Base-by-base conservation (phyloP, 352 stramenopile genomes). In the Saprolegnia parasitica region DNA sequence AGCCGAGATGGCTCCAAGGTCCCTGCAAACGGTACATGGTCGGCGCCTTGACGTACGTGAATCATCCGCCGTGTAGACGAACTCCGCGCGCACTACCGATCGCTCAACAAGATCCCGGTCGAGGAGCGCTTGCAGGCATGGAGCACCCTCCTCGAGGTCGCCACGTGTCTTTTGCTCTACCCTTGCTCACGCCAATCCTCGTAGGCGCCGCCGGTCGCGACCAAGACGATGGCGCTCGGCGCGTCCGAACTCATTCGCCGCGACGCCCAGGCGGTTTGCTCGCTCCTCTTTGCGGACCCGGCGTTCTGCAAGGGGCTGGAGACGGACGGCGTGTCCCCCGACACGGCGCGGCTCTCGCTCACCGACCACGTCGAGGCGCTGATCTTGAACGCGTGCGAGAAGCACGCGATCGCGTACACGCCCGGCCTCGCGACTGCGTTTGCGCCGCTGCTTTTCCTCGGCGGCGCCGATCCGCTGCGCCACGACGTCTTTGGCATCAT, bases 351-450 rank as follows among this genome's bases (percentile, higher is more conserved):
- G 5, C 67, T 94, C 56, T 72, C 89, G 8, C 90, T 93, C 63
- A 88, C 91, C 47, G 84, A 94, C 68, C 86, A 76, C 47, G 81
- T 83, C 24, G 86, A 94, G 73, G 85, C 85, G 10, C 66, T 93
- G 18, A 21, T 91, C 29, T 88, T 82, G 24, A 77, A 86, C 56
- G 24, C 89, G 29, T 91, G 83, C 67, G 88, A 87, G 46, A 78
- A 83, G 16, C 76, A 91, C 18, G 54, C 73, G 20, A 71, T 88
- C 18, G 81, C 87, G 47, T 91, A 91, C 54, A 67, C 68, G 5
- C 46, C 75, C 0, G 81, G 80, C 0, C 75, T 91, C 62, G 80
- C 71, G 20, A 70, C 79, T 47, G 81, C 79, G 23, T 90, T 92
- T 40, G 76, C 79, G 0, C 83, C 86, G 0, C 57, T 89, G 46